Evolutionary conservation across 2,329 filamentous ascomycete genomes (phyloP).

Genomic region (Tricladium varicosporioides): DNA sequence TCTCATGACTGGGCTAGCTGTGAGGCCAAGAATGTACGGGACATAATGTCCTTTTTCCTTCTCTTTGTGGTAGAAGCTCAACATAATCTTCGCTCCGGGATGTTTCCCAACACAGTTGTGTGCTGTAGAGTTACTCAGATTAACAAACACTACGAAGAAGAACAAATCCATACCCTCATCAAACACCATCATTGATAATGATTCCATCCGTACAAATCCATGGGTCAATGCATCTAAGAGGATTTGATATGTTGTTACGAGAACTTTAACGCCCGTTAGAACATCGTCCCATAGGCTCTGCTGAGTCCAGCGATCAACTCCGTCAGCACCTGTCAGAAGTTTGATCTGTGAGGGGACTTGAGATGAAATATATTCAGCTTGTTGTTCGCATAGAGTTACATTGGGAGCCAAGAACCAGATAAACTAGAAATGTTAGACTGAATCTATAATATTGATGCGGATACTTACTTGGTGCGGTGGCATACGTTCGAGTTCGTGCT

Average conservation of each 20-base stretch:
- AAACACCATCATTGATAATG: slow-evolving; percentile 58
- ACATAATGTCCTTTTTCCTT: slow-evolving; percentile 17
- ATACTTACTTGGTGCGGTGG: slow-evolving; percentile 17
- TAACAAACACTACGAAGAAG: background rate
- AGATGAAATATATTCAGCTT: slow-evolving; percentile 55
- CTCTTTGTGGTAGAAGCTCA: slow-evolving; percentile 29
- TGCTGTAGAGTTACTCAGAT: slow-evolving; percentile 20
- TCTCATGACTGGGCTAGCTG: slow-evolving; percentile 34
- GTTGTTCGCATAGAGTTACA: slow-evolving; percentile 65
- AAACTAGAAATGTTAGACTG: slow-evolving; percentile 37
- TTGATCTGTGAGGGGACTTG: slow-evolving; percentile 56
- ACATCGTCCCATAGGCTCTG: slow-evolving; percentile 58
- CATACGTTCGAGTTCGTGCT: slow-evolving; percentile 25
- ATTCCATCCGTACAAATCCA: slow-evolving; percentile 56
- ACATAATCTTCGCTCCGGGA: slow-evolving; percentile 33
- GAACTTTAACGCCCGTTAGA: slow-evolving; percentile 53
- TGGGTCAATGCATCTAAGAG: slow-evolving; percentile 60
- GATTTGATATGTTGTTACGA: slow-evolving; percentile 60
- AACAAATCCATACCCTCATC: slow-evolving; percentile 54
- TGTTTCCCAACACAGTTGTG: slow-evolving; percentile 34
- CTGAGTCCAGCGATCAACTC: slow-evolving; percentile 60
- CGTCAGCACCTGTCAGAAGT: slow-evolving; percentile 51
- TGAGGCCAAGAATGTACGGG: slow-evolving; percentile 34
- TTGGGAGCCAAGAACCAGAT: slow-evolving; percentile 76
- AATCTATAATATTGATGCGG: background rate